Percentiles rank a stretch among this genome's conserved stretches.
Evolutionary conservation across 2,329 filamentous ascomycete genomes (phyloP).

Genomic region (Sclerotinia spermophila): DNA sequence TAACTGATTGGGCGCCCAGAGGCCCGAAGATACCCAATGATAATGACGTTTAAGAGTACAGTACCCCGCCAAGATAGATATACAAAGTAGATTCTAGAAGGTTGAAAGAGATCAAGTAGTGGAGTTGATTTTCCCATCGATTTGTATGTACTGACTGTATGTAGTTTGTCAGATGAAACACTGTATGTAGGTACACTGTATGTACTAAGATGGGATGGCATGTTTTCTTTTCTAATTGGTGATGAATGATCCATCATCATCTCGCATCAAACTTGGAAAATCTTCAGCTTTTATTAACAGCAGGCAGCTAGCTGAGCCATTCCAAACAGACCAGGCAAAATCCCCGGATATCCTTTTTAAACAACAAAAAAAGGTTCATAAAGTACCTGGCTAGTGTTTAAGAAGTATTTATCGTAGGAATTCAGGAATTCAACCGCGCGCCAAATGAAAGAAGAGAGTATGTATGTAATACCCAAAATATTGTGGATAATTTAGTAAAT

Average conservation of each 20-base stretch:
- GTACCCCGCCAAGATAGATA: constrained; percentile 2
- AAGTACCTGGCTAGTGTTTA: background rate
- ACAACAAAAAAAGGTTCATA: background rate
- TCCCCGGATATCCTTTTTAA: background rate
- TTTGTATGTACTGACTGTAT: no score
- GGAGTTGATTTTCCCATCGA: background rate
- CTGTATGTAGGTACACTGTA: no score
- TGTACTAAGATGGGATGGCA: background rate
- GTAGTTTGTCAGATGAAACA: background rate
- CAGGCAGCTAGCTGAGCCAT: constrained; percentile 7
- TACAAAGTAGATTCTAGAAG: constrained; percentile 14
- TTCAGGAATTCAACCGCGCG: constrained; percentile 7
- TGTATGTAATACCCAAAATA: background rate
- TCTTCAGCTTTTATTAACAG: background rate
- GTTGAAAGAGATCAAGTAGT: background rate
- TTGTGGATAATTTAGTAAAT: background rate
- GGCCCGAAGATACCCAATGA: constrained; percentile 15
- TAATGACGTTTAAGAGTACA: constrained; percentile 1
- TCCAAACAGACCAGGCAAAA: background rate
- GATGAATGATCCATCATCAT: background rate
- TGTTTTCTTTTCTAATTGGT: background rate
- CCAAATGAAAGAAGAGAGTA: background rate
- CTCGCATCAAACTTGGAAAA: constrained; percentile 4
- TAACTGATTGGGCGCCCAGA: constrained; percentile 5
- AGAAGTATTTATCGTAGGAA: background rate